phyloP scores from a whole-genome alignment of 2,329 filamentous ascomycete species.

The Xylariaceae sp. region DNA sequence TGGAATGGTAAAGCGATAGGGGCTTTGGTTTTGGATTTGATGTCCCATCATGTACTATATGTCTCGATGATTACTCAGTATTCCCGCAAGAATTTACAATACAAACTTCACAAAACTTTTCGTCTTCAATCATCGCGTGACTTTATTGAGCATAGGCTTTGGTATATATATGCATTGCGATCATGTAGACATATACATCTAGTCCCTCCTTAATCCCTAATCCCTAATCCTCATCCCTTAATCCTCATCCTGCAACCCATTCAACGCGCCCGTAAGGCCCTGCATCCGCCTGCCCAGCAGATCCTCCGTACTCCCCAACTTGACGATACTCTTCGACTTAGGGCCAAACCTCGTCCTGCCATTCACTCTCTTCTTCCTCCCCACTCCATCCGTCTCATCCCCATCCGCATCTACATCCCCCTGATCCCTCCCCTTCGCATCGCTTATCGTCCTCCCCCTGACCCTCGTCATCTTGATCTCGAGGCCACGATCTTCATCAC shows the following conservation, averaged over 20 bases:
- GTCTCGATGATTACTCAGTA: too few relatives aligned
- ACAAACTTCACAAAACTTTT: too few relatives aligned
- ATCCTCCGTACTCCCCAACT: slow-evolving; percentile 56
- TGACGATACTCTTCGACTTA: slow-evolving; percentile 46
- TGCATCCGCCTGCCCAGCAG: slow-evolving; percentile 55
- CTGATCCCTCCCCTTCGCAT: slow-evolving; percentile 17
- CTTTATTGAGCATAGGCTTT: too few relatives aligned
- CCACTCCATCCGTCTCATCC: slow-evolving; percentile 9
- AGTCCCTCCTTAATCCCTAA: slow-evolving; percentile 18
- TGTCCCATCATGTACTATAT: too few relatives aligned
- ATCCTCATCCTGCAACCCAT: slow-evolving; percentile 41
- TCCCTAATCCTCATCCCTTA: too few relatives aligned
- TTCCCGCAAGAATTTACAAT: too few relatives aligned
- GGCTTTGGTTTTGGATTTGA: too few relatives aligned
- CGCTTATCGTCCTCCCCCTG: slow-evolving; percentile 22
- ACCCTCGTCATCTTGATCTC: slow-evolving; percentile 69
- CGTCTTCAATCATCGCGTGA: too few relatives aligned
- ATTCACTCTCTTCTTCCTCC: slow-evolving; percentile 22
- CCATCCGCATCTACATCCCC: slow-evolving; percentile 13
- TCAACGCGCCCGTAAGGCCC: slow-evolving; percentile 51
- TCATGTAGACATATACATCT: too few relatives aligned
- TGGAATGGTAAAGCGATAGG: too few relatives aligned
- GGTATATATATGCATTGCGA: too few relatives aligned
- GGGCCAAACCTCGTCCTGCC: slow-evolving; percentile 26
- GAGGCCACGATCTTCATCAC: slow-evolving; percentile 74